Base-by-base conservation (phyloP, 495 filamentous ascomycete species). In the Lasiosphaeriaceae sp. region DNA sequence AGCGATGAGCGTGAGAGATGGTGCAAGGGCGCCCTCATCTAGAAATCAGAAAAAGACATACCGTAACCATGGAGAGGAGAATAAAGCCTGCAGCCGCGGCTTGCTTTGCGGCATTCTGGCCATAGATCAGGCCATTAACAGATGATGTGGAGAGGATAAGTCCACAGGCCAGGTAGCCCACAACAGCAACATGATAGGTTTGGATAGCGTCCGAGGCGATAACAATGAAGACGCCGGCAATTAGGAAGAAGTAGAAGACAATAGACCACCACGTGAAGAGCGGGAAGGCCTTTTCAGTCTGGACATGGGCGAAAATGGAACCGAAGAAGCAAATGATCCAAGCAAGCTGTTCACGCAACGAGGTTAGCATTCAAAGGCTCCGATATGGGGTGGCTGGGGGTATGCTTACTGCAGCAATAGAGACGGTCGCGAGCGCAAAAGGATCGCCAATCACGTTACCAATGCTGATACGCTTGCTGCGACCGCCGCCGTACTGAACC, bases 381-480 rank as follows among this genome's bases (percentile, higher is more conserved):
- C 9, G 39, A 12, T 4, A 31, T 3, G n/a, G n/a, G n/a, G n/a
- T 35, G 5, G 22, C 20, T 6, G 14, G 9, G 22, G 6, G 39
- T 12, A 3, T 19, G 82, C 90, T 71, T 83, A 96, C 92, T 59
- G 88, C 79, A 55, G 92, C 85, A 72, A 99, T 96, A 24, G 91
- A 96, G 41, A 94, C 83, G 16, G 94, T 99, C 43, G 92, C 91
- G 41, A 97, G 82, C 50, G 94, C 92, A 75, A 99, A 97, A 2
- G 95, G 95, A 75, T 97, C 93, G 63, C 94, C 94, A 48, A 97
- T 77, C 52, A 97, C 90, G 71, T 96, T 92, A 65, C 89, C 90
- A 69, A 91, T 73, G 60, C 82, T 87, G 64, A 95, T 85, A 65
- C 82, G 70, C 63, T 74, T 79, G 53, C 78, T 76, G 43, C 26